Percentiles rank a stretch among this genome's conserved stretches.
phyloP scores from a whole-genome alignment of 2,329 filamentous ascomycete species.

The Ceratocystis papillata region DNA sequence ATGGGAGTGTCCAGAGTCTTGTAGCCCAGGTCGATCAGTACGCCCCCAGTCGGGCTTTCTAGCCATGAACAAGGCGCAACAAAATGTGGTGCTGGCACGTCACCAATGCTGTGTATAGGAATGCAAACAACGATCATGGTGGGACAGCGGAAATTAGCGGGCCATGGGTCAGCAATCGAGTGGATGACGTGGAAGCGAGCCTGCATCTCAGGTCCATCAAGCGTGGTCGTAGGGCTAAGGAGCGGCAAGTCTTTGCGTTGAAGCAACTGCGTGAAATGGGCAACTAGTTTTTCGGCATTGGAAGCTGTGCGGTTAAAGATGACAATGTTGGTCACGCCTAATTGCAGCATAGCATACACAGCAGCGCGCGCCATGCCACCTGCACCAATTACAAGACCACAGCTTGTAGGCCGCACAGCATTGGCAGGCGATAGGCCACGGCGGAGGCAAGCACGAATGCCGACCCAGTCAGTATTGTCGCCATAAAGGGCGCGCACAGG shows the following conservation, averaged over 20 bases:
- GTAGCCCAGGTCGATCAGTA: constrained; percentile 65
- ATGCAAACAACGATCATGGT: constrained; percentile 70
- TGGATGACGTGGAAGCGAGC: constrained; percentile 48
- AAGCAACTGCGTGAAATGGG: constrained; percentile 55
- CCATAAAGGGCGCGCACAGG: constrained; percentile 60
- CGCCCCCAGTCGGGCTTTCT: constrained; percentile 60
- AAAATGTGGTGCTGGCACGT: constrained; percentile 56
- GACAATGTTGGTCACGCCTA: constrained; percentile 65
- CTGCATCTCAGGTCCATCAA: constrained; percentile 28
- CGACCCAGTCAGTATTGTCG: constrained; percentile 75
- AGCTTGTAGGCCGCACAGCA: constrained; percentile 45
- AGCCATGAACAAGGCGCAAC: constrained; percentile 60
- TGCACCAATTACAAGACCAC: constrained; percentile 51
- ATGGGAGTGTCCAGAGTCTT: constrained; percentile 62
- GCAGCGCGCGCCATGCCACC: constrained; percentile 70
- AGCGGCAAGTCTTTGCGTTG: constrained; percentile 36
- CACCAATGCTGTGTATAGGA: constrained; percentile 55
- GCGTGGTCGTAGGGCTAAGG: constrained; percentile 29
- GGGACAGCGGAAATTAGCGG: constrained; percentile 48
- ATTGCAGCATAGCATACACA: constrained; percentile 65
- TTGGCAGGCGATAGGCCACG: constrained; percentile 63
- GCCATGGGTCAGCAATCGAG: constrained; percentile 53
- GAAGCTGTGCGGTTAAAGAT: constrained; percentile 59
- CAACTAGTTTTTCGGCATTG: constrained; percentile 57
- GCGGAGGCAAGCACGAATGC: constrained; percentile 61